Base-by-base conservation (phyloP, 202 grass and related monocot genomes). In the Hordeum pubiflorum region DNA sequence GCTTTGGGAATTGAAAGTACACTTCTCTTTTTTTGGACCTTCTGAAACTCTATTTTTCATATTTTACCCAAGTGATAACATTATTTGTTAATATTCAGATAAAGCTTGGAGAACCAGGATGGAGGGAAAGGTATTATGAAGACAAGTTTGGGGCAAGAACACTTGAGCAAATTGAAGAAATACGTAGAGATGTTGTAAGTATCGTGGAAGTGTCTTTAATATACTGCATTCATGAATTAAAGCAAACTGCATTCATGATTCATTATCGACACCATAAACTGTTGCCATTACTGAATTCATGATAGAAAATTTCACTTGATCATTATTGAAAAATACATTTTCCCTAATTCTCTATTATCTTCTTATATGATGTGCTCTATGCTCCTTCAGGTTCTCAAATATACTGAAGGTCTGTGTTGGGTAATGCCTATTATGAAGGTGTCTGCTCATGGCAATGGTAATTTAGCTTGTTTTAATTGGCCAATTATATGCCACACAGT, bases 391-490 rank as follows among this genome's bases (percentile, higher is more conserved):
- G 89, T 89, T 69, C 81, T 84, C 46, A 95, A 89, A 87, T 99
- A 95, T 69, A 87, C 92, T n/a, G 92, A 99, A 99, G 96, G 96
- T 50, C 79, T 99, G 72, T 96, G 96, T 75, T 99, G 96, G 96
- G 92, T 99, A 40, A 99, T 99, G 92, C 96, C 83, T 99, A 96
- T 69, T 96, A 96, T 73, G 96, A 99, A 89, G 96, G 92, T 65
- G 96, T 99, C 77, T 96, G 92, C 80, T 99, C 96, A 68, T 99
- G 96, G 96, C 86, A 89, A 86, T 99, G 96, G 96, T 95, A 90
- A 79, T 54, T 54, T 54, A n/a, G 22, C 66, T 43, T 69, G 21
- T 31, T 75, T 11, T 75, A 37, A 31, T 81, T 76, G 58, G 70
- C 10, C 33, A 80, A 70, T 32, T 57, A 65, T 37, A 77, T 38